Conservation (phyloP, 2,329 filamentous ascomycete species). For the Cladosporium sp. region DNA sequence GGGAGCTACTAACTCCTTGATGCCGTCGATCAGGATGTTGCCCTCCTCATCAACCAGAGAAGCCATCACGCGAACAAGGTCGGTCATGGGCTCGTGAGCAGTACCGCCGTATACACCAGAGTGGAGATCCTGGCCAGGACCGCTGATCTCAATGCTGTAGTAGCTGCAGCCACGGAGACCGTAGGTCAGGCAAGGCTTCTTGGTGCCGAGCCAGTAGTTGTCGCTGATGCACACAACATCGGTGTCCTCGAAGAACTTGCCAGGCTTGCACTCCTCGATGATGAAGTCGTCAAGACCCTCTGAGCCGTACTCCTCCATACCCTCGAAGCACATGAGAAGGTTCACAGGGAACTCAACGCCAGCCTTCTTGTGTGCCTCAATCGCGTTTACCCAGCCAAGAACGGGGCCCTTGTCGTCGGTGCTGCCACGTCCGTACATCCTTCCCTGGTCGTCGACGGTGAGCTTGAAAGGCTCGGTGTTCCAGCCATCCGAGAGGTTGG, state of each 20-base stretch:
- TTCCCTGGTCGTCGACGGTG: slow-evolving; percentile 79
- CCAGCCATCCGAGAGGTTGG: slow-evolving; percentile 91
- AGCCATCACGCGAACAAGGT: slow-evolving; percentile 76
- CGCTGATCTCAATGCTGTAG: slow-evolving; percentile 86
- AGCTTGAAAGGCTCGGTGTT: slow-evolving; percentile 90
- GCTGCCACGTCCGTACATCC: slow-evolving; percentile 93
- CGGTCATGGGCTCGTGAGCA: slow-evolving; percentile 97
- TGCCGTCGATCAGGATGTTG: slow-evolving; percentile 90
- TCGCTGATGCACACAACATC: slow-evolving; percentile 98
- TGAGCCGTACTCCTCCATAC: slow-evolving; percentile 98
- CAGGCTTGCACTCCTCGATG: slow-evolving; percentile 71
- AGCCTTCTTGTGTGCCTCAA: slow-evolving; percentile 94
- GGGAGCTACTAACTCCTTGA: slow-evolving; percentile 88
- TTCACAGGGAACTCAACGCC: slow-evolving; percentile 95
- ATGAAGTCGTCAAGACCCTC: slow-evolving; percentile 96
- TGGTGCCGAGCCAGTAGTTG: slow-evolving; percentile 99
- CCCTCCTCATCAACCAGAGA: slow-evolving; percentile 84
- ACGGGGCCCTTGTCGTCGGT: slow-evolving; percentile 99
- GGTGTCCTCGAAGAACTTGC: slow-evolving; percentile 85
- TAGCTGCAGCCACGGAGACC: slow-evolving; percentile 97
- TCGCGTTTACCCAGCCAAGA: slow-evolving; percentile 94
- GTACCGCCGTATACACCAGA: slow-evolving; percentile 96
- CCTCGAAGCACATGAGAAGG: slow-evolving; percentile 98
- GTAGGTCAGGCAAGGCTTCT: slow-evolving; percentile 97
- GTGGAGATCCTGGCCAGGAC: slow-evolving; percentile 90